Base-by-base conservation (phyloP, 768 basidiomycete species). In the Exidia glandulosa region DNA sequence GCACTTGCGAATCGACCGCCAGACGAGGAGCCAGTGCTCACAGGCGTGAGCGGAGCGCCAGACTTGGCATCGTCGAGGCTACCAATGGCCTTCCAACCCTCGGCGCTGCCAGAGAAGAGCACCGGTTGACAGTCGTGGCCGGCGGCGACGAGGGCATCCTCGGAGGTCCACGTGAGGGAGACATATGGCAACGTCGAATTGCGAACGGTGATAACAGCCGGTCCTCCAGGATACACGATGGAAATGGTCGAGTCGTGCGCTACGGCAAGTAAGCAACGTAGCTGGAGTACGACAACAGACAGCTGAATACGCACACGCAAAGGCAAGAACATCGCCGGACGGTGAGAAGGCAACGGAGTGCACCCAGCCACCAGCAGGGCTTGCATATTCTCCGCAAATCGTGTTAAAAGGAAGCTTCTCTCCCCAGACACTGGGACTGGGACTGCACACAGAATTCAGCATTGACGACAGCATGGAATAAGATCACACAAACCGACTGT, bases 61-160 rank as follows among this genome's bases (percentile, higher is more conserved):
- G 78, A 71, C 23, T 80, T 70, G 41, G 74, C 73, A 66, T 95
- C 90, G 68, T 98, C 96, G 64, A 99, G 80, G 60, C 87, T 90
- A 13, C 90, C 88, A 36, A 81, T 75, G 48, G 82, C 75, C 52
- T 82, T 77, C 96, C 96, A 99, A 1, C 92, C 93, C 2, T 66
- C 48, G 30, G 71, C 74, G 41, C 79, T 79, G 9, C 93, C 94
- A 2, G 81, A 77, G 73, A 93, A 94, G 31, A 96, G 81, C 27
- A 93, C 74, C 1, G 96, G 96, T 69, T 94, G 94, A 75, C 96
- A 99, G 70, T 98, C 96, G 73, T 99, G 95, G 0, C 96, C 96
- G 0, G 94, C 96, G 1, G 92, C 94, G 47, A 99, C 79, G 63
- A 99, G 72, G 9, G 83, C 74, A 60, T 86, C 81, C 70, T 96